Evolutionary conservation across 176 grass and related monocot species (phyloP).

Genomic region (Dactylis glomerata): DNA sequence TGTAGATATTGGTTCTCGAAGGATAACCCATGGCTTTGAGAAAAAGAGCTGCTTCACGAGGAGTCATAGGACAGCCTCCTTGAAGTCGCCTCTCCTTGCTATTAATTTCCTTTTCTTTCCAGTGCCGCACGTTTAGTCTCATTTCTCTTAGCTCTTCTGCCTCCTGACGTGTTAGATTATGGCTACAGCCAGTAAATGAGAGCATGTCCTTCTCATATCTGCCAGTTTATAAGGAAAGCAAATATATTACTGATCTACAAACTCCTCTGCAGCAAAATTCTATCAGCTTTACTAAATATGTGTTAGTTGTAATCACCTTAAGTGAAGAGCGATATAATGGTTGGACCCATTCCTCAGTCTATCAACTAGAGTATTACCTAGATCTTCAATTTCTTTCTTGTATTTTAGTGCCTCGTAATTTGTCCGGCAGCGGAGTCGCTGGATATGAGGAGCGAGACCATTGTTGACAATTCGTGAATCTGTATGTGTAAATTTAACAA

Average conservation of each 20-base stretch:
- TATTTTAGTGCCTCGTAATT: conserved; percentile 86
- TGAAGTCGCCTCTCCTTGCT: conserved; percentile 71
- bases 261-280: background rate
- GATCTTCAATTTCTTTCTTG: conserved; percentile 62
- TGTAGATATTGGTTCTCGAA: conserved; percentile 87
- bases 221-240: conserved; percentile 29
- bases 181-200: conserved; percentile 90
- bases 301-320: conserved; percentile 61
- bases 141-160: conserved; percentile 65
- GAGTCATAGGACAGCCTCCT: conserved; percentile 97
- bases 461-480: conserved; percentile 90
- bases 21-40: conserved; percentile 98
- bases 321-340: conserved; percentile 93
- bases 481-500: conserved; percentile 81
- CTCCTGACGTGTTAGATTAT: conserved; percentile 75
- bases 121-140: conserved; percentile 74
- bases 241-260: conserved; percentile 12
- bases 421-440: conserved; percentile 75
- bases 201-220: conserved; percentile 99
- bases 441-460: conserved; percentile 76
- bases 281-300: conserved; percentile 13
- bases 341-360: conserved; percentile 78
- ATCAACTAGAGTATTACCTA: conserved; percentile 68
- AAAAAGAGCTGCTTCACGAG: conserved; percentile 75
- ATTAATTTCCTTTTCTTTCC: conserved; percentile 97